Evolutionary conservation across 352 stramenopile species (phyloP).

Genomic region (Pelagophyceae sp.): DNA sequence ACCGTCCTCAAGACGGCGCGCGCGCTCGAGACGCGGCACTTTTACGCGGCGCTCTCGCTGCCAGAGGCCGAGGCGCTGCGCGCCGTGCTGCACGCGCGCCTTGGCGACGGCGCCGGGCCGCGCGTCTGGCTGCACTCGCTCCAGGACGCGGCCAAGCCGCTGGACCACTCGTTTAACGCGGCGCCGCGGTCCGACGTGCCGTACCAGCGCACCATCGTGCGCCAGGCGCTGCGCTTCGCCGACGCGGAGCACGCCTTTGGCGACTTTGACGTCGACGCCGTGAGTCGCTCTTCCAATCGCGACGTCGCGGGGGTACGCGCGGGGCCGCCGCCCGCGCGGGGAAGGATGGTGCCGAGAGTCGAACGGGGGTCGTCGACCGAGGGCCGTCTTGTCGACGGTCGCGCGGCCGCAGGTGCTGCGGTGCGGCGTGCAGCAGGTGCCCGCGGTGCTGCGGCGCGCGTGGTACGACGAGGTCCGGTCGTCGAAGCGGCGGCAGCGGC

Average conservation of each 20-base stretch:
- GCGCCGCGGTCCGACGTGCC: slow-evolving; percentile 59
- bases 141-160: slow-evolving; percentile 39
- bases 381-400: too few species aligned
- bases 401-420: too few species aligned
- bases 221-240: slow-evolving; percentile 53
- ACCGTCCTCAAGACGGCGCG: too few species aligned
- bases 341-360: too few species aligned
- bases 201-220: slow-evolving; percentile 58
- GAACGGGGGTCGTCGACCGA: too few species aligned
- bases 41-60: slow-evolving; percentile 87
- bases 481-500: slow-evolving; percentile 84
- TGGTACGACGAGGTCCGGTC: slow-evolving; percentile 76
- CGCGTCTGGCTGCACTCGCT: slow-evolving; percentile 20
- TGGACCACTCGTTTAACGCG: slow-evolving; percentile 50
- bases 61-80: slow-evolving; percentile 92
- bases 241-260: slow-evolving; percentile 40
- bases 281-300: too few species aligned
- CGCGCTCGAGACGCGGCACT: slow-evolving; percentile 66
- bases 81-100: slow-evolving; percentile 80
- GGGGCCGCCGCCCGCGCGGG: too few species aligned
- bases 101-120: slow-evolving; percentile 20
- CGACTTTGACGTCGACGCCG: background rate
- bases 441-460: slow-evolving; percentile 13
- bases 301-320: too few species aligned
- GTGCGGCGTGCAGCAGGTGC: background rate